Base-by-base conservation (phyloP, 1,284 basidiomycete species). In the Ganoderma lucidum region DNA sequence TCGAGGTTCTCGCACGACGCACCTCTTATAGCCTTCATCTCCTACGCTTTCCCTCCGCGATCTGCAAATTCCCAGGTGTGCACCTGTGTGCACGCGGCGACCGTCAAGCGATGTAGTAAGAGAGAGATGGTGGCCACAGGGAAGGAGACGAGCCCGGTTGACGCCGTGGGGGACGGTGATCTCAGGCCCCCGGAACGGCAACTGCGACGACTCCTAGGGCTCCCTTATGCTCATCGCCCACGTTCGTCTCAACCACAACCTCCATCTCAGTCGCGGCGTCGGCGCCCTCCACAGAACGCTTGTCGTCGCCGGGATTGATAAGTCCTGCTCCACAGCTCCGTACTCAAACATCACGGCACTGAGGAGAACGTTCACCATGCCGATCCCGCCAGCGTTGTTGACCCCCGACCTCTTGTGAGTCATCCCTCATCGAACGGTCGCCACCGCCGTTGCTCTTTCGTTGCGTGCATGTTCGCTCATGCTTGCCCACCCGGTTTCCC, bases 11-110 rank as follows among this genome's bases (percentile, higher is more conserved):
- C 48, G 39, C 48, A 48, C 15, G 51, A 75, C 84, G 53, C 68
- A 86, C 89, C 90, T 85, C 87, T 90, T 73, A 91, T 88, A n/a
- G 88, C 88, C 71, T 87, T 87, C 89, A 90, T 90, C 59, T 71
- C 66, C 65, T 67, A 55, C 60, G 65, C 51, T 17, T 10, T 17
- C 37, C 2, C 10, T 60, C 58, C 23, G 23, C 14, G 30, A 1
- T 23, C 37, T 0, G 23, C 39, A 9, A 17, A 14, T 42, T 61
- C 59, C 23, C 39, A 61, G 59, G 39, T n/a, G 39, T 61, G 23
- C 59, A 42, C 39, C 23, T 23, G 39, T n/a, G 39, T 61, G 23
- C 59, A 42, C 39, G 39, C 39, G 39, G 59, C 39, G 5, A 6
- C 39, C 6, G 39, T 23, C 3, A 61, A 42, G n/a, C 8, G 59